Evolutionary conservation across 768 basidiomycete species (phyloP), one percentile per base, ranked within the genome.

Genomic region (Leucocoprinus birnbaumii): DNA sequence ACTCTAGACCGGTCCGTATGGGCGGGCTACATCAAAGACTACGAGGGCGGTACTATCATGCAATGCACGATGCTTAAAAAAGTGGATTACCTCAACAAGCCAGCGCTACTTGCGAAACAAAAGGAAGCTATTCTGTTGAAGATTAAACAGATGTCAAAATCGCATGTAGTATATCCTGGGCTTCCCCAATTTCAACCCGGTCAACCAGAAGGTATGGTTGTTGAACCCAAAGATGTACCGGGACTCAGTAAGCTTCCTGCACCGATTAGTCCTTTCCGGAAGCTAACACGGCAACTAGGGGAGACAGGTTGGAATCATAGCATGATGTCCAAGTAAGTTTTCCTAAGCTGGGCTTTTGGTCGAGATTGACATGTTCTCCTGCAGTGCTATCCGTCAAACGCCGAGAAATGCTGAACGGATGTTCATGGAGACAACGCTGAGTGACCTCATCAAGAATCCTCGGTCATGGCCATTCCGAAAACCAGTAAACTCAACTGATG

Each of bases 21-120:
- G 97, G 95, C 96, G 0, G 97, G 95, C 10, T 98, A 99, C 69
- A 98, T 99, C 84, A 99, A 98, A 69, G 97, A 99, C 68, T 99
- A 99, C 70, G 97, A 99, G 69, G 96, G 96, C 38, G 95, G 93
- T 16, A 99, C 96, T 43, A 94, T 98, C 73, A 98, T 99, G 95
- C 92, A 95, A 69, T 99, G 97, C 65, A 88, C 88, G 5, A 88
- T 99, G 91, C 71, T 99, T n/a, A 85, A 81, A 49, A 92, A 91
- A 66, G 85, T 98, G 58, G 85, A 94, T 65, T 99, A 98, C 65
- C 78, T 95, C 57, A 78, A 89, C 61, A 93, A 91, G 57, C 77
- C 82, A 26, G 83, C 83, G 52, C 84, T 89, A 58, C 74, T 98
- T 53, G 75, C 82, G 3, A 76, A 75, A 57, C 97, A 99, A 71